phyloP scores from a whole-genome alignment of 2,329 filamentous ascomycete genomes.

The Monosporascus sp. region DNA sequence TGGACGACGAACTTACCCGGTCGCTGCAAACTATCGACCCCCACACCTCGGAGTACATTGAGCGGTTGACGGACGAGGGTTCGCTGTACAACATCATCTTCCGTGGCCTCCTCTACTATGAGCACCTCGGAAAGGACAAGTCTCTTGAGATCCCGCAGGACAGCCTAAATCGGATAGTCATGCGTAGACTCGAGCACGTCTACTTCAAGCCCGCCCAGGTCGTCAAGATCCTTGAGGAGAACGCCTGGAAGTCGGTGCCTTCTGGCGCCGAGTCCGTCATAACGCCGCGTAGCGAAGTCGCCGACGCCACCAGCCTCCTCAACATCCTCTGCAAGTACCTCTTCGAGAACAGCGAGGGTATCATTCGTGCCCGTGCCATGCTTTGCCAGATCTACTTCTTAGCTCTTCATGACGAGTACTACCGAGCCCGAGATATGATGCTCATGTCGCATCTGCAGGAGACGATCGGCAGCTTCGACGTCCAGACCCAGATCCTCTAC shows the following conservation, averaged over 20 bases:
- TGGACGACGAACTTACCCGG: conserved; percentile 94
- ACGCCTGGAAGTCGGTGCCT: conserved; percentile 80
- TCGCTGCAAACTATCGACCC: conserved; percentile 98
- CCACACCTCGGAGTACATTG: conserved; percentile 97
- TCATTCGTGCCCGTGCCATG: conserved; percentile 94
- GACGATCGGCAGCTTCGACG: conserved; percentile 93
- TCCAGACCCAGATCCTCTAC: conserved; percentile 96
- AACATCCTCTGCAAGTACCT: conserved; percentile 90
- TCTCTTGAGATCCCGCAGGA: conserved; percentile 75
- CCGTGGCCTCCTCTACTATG: conserved; percentile 81
- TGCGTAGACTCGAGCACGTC: conserved; percentile 91
- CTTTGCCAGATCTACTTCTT: conserved; percentile 98
- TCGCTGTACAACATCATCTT: conserved; percentile 89
- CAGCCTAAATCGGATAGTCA: conserved; percentile 84
- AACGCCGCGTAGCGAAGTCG: conserved; percentile 64
- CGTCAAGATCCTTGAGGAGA: conserved; percentile 88
- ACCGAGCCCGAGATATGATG: conserved; percentile 97
- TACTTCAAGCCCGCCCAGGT: conserved; percentile 99
- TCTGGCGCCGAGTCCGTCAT: conserved; percentile 67
- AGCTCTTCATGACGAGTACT: conserved; percentile 95
- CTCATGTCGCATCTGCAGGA: conserved; percentile 99
- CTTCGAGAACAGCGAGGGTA: conserved; percentile 90
- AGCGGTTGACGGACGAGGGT: conserved; percentile 86
- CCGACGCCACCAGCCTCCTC: conserved; percentile 71
- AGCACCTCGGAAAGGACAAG: conserved; percentile 66